Evolutionary conservation across 805 yeast species (phyloP).

Genomic region (Candida germanica): DNA sequence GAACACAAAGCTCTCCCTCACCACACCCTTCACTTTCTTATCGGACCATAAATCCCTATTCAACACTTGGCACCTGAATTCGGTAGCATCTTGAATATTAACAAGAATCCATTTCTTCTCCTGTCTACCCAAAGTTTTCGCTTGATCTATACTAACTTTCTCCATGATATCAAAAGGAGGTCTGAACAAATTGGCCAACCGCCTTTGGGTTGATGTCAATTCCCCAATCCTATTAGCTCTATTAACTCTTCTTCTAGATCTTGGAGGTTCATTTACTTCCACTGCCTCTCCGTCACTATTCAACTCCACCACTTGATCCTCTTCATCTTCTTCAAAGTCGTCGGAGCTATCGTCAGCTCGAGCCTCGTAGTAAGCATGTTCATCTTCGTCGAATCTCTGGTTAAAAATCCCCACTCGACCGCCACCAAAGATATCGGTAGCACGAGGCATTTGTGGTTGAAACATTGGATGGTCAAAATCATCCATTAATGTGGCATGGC

Average conservation of each 20-base stretch:
- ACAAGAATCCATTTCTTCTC: conserved; percentile 78
- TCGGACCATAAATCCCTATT: conserved; percentile 94
- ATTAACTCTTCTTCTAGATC: conserved; percentile 25
- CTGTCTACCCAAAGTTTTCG: conserved; percentile 62
- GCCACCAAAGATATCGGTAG: conserved; percentile 47
- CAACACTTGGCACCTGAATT: conserved; percentile 83
- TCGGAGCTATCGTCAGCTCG: conserved; percentile 21
- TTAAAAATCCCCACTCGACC: conserved; percentile 56
- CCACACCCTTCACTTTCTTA: conserved; percentile 55
- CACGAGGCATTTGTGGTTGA: conserved; percentile 14
- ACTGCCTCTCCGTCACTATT: conserved; percentile 28
- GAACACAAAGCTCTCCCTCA: conserved; percentile 71
- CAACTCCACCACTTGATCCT: conserved; percentile 26
- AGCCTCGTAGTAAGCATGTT: conserved; percentile 21
- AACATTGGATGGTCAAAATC: conserved; percentile 4
- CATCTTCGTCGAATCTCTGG: conserved; percentile 47
- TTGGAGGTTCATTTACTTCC: conserved; percentile 16
- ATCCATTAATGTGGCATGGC: conserved; percentile 74
- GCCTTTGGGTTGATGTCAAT: conserved; percentile 52
- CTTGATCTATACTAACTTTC: conserved; percentile 64
- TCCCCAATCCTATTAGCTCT: conserved; percentile 27
- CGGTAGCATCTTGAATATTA: conserved; percentile 82
- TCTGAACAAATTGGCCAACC: conserved; percentile 78
- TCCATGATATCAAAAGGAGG: conserved; percentile 93
- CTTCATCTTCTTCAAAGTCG: conserved; percentile 22